Base-by-base conservation (phyloP, 352 stramenopile species). In the Blastocystis sp. region DNA sequence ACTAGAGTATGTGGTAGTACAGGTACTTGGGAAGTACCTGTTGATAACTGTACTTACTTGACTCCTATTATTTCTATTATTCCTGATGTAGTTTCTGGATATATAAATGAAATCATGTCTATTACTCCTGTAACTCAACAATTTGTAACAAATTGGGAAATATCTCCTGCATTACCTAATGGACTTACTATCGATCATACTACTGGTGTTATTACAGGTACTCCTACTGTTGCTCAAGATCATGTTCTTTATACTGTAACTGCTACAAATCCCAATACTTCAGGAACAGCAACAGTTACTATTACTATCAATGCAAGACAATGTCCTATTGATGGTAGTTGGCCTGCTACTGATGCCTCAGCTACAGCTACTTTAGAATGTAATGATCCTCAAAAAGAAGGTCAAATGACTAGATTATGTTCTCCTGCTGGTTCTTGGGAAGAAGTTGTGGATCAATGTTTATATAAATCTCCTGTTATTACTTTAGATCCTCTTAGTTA, bases 121-220 rank as follows among this genome's bases (percentile, higher is more conserved):
- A n/a, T n/a, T n/a, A n/a, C n/a, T n/a, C n/a, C n/a, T n/a, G n/a
- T n/a, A n/a, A n/a, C n/a, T n/a, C n/a, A n/a, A n/a, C n/a, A n/a
- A n/a, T n/a, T n/a, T n/a, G n/a, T n/a, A n/a, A n/a, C n/a, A n/a
- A n/a, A n/a, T n/a, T n/a, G n/a, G n/a, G n/a, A n/a, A n/a, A n/a
- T n/a, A n/a, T n/a, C n/a, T n/a, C n/a, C n/a, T n/a, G 49, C 34
- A 13, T 24, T 62, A 28, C 48, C 48, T 1, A 24, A n/a, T 11
- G 48, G 48, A 18, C 32, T 58, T n/a, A 11, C 4, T 7, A 21
- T 58, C 1, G 48, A 58, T n/a, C 35, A 35, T 5, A 10, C 11
- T 24, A 58, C 48, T 2, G 30, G 48, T 31, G 48, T 46, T 18
- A 58, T 58, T 46, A 19, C 19, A 3, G 48, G 48, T 11, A 39